A percentile compares a stretch with the other conserved stretches of the same genome.
Evolutionary conservation across 208 protist species (phyloP).

Genomic region (Leptomonas pyrrhocoris): DNA sequence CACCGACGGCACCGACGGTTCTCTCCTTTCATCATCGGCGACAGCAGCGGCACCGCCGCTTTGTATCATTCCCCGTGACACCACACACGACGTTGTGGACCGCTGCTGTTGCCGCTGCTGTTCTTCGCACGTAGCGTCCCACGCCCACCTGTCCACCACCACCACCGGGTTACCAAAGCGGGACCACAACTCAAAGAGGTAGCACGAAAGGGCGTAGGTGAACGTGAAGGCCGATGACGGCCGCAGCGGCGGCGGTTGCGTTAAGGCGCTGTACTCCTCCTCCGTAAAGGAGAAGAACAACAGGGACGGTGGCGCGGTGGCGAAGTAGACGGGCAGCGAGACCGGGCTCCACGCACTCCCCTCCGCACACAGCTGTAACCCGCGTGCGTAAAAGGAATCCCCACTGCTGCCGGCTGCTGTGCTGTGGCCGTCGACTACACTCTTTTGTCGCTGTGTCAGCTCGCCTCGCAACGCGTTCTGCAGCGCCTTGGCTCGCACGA

Average conservation of each 20-base stretch:
- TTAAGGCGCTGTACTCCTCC: slow-evolving; percentile 50
- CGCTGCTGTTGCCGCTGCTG: neutral
- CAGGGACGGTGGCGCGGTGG: slow-evolving; percentile 2
- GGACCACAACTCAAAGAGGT: slow-evolving; percentile 56
- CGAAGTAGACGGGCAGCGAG: neutral
- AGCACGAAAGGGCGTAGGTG: slow-evolving; percentile 39
- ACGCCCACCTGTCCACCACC: slow-evolving; percentile 59
- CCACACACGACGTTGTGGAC: neutral
- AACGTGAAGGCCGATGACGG: slow-evolving; percentile 16
- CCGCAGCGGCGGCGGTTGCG: neutral
- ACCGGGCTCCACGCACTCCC: neutral
- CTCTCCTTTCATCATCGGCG: neutral
- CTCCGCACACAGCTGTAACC: slow-evolving; percentile 5
- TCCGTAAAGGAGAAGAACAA: slow-evolving; percentile 55
- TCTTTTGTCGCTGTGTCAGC: neutral
- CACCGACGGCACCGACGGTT: slow-evolving; percentile 17
- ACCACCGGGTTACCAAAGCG: slow-evolving; percentile 69
- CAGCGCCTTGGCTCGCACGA: slow-evolving; percentile 20
- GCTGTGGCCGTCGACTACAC: neutral
- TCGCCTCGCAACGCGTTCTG: slow-evolving; percentile 1
- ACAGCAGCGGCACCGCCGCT: no score
- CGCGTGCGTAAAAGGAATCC: neutral
- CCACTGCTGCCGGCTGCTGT: neutral
- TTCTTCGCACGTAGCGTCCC: neutral
- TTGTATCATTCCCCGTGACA: neutral